Conservation (phyloP, 2,329 filamentous ascomycete genomes). For the Xylariaceae sp. region DNA sequence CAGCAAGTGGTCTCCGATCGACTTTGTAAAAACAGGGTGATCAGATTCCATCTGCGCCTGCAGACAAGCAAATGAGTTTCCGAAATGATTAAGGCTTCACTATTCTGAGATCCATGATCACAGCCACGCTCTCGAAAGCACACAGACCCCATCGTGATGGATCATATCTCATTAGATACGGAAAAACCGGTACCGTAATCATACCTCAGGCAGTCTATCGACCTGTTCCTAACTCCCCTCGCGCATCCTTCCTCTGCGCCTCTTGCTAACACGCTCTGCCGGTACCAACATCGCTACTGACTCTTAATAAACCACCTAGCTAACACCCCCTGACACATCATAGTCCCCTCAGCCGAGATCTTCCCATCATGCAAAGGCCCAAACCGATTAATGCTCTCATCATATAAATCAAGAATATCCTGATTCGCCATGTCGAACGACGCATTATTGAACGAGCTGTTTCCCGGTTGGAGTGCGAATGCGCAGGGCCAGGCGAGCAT, state of each 20-base stretch:
- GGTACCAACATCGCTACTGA: background rate
- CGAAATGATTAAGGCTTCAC: too few species aligned
- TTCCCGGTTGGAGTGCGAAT: conserved; percentile 18
- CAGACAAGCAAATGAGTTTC: too few species aligned
- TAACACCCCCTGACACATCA: conserved; percentile 14
- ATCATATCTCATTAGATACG: too few species aligned
- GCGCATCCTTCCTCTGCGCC: background rate
- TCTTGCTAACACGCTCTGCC: background rate
- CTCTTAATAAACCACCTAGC: conserved; percentile 21
- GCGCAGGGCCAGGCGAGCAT: conserved; percentile 16
- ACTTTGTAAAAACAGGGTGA: too few species aligned
- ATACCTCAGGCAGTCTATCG: too few species aligned
- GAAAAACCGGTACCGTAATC: too few species aligned
- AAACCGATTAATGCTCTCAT: conserved; percentile 16
- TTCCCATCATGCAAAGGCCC: conserved; percentile 14
- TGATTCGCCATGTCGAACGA: conserved; percentile 19
- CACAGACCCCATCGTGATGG: too few species aligned
- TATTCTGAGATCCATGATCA: too few species aligned
- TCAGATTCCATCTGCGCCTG: too few species aligned
- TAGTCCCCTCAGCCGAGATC: conserved; percentile 23
- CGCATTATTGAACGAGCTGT: conserved; percentile 9
- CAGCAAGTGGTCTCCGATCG: too few species aligned
- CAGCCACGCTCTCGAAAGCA: too few species aligned
- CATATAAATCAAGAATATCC: conserved; percentile 22
- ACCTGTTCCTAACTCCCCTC: background rate